Evolutionary conservation across 148 eudicot genomes (phyloP), one percentile per base, ranked within the genome.

Genomic region (Persicaria tinctoria): DNA sequence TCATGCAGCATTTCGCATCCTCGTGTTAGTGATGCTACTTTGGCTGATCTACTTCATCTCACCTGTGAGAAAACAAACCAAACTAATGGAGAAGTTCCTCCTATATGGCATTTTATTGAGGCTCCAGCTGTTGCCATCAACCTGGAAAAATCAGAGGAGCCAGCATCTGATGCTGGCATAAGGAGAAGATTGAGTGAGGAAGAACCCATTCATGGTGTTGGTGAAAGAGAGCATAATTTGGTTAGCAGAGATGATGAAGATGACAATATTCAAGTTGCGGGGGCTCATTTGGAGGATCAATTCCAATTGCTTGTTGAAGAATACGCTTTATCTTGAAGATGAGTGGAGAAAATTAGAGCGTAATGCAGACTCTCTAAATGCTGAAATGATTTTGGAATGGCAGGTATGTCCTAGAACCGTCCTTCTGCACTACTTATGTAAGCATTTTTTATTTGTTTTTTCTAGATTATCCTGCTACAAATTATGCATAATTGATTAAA

Each of bases 301-400:
- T 80, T 92, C 83, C 73, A 68, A 78, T 71, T 72, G 69, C 84
- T 95, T 74, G 87, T 69, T 64, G 85, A 86, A 75, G 98, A 92
- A 73, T 84, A 80, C 47, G 74, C 68, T 60, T 80, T 20, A 79
- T 46, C 88, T 95, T 38, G 96, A 81, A 73, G 88, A 82, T 77
- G 93, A 95, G 84, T 96, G 87, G 80, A 87, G 85, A 81, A 90
- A 84, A 85, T 96, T 85, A 57, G 96, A 92, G 77, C 90, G 97
- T 70, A 92, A 95, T 89, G 86, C 96, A 10, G 98, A 90, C 64
- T 89, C 97, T 77, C 93, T 89, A 63, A 92, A 86, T 77, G 81
- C 83, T 77, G 98, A 95, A 78, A 95, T 95, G 98, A 92, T 92
- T 85, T 91, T 86, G 75, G 98, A 92, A 82, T 95, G 98, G 80